A percentile compares a stretch with the other conserved stretches of the same genome.
Evolutionary conservation across 177 flowering plant species (phyloP).

Genomic region (Vitis hybrid): DNA sequence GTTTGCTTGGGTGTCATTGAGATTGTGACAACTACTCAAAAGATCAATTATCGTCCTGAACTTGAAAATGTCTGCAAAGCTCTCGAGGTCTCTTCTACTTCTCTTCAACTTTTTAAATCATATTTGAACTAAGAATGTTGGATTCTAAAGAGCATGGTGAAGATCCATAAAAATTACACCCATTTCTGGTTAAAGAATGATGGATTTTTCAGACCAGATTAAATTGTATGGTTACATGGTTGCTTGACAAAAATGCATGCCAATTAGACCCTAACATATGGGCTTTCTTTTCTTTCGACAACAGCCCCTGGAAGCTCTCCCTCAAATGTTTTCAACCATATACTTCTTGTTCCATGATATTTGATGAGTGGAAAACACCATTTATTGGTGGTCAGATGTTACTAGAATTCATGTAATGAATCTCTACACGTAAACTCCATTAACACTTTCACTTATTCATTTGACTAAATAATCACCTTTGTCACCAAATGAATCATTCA

Average conservation of each 20-base stretch:
- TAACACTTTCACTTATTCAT: neutral
- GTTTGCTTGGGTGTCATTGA: constrained; percentile 86
- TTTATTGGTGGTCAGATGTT: neutral
- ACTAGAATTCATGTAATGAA: neutral
- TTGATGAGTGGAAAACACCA: neutral
- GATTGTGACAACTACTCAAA: constrained; percentile 60
- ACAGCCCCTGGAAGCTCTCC: neutral
- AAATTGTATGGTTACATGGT: neutral
- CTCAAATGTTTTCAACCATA: neutral
- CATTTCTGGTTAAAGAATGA: constrained; percentile 3
- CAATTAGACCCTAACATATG: neutral
- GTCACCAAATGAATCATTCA: neutral
- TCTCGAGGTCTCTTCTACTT: constrained; percentile 58
- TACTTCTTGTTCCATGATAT: neutral
- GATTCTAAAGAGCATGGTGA: neutral
- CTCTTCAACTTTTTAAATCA: neutral
- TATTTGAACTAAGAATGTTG: neutral
- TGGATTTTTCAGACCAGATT: neutral
- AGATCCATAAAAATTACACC: neutral
- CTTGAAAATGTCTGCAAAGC: constrained; percentile 79
- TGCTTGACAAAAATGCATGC: neutral
- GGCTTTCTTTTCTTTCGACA: neutral
- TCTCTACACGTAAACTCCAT: neutral
- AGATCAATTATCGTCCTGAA: constrained; percentile 58
- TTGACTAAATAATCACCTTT: neutral